These are phyloP conservation scores for Solanum chacoense DNA, from an alignment of 305 asterid species.

Conservation along the genomic window DNA sequence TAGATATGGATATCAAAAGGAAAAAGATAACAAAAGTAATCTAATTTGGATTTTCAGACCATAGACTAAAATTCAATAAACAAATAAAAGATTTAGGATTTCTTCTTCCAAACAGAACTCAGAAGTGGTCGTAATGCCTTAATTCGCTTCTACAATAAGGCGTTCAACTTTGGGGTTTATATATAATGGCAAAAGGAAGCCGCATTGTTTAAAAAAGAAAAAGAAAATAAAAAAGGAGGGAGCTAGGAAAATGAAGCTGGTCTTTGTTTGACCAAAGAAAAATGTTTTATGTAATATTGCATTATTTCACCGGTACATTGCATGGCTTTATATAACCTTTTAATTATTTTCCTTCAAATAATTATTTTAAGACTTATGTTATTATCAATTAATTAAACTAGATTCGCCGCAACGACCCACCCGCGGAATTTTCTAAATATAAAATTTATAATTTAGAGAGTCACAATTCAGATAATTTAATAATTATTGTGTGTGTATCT, in stretches of 20 bases:
- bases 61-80: neutral
- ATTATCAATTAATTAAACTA: neutral
- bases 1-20: neutral
- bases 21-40: neutral
- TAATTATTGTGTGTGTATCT: neutral
- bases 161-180: neutral
- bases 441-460: neutral
- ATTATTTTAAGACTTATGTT: neutral
- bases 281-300: neutral
- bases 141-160: neutral
- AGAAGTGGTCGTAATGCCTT: neutral
- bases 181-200: neutral
- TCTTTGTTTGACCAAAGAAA: constrained; percentile 1
- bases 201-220: neutral
- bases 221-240: neutral
- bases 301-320: neutral
- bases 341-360: neutral
- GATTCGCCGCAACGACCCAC: neutral
- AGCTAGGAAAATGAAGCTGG: neutral
- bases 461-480: neutral
- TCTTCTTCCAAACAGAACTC: neutral
- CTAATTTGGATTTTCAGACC: neutral
- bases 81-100: neutral
- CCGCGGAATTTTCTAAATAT: neutral
- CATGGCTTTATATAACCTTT: neutral